Evolutionary conservation across 2,329 filamentous ascomycete genomes (phyloP), one percentile per base, ranked within the genome.

Genomic region (Fusarium mexicanum): DNA sequence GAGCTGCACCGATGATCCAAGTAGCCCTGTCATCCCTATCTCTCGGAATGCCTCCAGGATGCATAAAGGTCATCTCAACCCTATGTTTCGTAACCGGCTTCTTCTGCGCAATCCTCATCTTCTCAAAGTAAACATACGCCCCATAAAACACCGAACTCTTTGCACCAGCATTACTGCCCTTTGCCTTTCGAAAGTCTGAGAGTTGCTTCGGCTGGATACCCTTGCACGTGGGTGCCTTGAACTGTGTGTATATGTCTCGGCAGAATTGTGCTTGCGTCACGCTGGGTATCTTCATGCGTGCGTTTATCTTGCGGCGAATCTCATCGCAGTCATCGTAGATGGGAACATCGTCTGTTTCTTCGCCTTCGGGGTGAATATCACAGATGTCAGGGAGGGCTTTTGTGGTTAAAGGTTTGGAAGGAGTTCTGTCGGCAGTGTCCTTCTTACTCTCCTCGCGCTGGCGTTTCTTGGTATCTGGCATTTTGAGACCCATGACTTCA

Each of bases 71-170:
- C 12, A 50, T 66, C 6, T 55, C 48, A 9, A 35, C 17, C 1
- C 26, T 26, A 33, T 70, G 53, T 11, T 66, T 58, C 12, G 35
- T 50, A 16, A 22, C 43, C 4, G 67, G 60, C 5, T 70, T 70
- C 4, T 54, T 54, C 31, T 70, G 67, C 11, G 60, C 66, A 16
- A 60, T 40, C 16, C 60, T 41, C 16, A 70, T 16, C 41, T 70
- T 70, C 18, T 70, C 66, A 40, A 70, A 66, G 24, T 70, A 70
- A 12, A 70, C 66, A 22, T 66, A 66, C 16, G 60, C 66, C 5
- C 53, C 41, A 4, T 70, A 66, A 24, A 58, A 70, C 2, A 70
- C 66, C 3, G 41, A 29, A 6, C 51, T 60, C 14, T 70, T 70
- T 0, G 60, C 67, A 8, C 67, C 67, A 0, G 51, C n/a, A 14